Conservation (phyloP, 179 eudicot species). For the Beta lomatogona region DNA sequence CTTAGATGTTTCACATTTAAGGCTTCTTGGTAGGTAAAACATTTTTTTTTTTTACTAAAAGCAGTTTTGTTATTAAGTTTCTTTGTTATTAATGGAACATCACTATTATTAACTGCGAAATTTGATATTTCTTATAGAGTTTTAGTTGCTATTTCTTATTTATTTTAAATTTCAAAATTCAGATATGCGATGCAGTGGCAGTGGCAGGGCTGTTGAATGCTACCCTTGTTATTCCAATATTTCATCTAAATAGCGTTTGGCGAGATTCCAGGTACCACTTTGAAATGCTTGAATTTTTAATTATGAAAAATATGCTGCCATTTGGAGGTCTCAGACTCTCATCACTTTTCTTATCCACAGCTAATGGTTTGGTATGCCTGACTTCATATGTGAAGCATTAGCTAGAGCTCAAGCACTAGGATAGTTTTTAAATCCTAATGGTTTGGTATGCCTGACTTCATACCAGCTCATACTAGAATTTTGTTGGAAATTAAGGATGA, state of each 20-base stretch:
- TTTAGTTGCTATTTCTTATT: not conserved
- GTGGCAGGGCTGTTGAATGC: constrained; percentile 97
- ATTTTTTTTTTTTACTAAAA: not conserved
- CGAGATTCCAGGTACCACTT: constrained; percentile 82
- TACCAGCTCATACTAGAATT: constrained; percentile 2
- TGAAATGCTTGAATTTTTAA: not conserved
- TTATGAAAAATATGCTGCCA: not conserved
- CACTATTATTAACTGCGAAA: not conserved
- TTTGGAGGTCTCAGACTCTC: not conserved
- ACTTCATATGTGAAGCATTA: not conserved
- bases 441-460: too few species aligned
- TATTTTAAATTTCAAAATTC: constrained; percentile 23
- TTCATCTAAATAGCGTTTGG: constrained; percentile 97
- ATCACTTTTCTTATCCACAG: not conserved
- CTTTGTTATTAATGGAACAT: not conserved
- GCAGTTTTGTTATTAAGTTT: not conserved
- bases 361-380: not conserved
- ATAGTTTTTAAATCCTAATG: not conserved
- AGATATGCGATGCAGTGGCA: constrained; percentile 99
- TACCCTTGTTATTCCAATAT: constrained; percentile 92
- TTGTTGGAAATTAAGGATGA: not conserved
- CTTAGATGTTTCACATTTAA: not conserved
- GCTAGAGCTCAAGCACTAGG: not conserved
- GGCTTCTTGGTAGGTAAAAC: not conserved
- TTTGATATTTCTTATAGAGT: not conserved